Base-by-base conservation (phyloP, 2,329 filamentous ascomycete species). In the Rutstroemia sydowiana region DNA sequence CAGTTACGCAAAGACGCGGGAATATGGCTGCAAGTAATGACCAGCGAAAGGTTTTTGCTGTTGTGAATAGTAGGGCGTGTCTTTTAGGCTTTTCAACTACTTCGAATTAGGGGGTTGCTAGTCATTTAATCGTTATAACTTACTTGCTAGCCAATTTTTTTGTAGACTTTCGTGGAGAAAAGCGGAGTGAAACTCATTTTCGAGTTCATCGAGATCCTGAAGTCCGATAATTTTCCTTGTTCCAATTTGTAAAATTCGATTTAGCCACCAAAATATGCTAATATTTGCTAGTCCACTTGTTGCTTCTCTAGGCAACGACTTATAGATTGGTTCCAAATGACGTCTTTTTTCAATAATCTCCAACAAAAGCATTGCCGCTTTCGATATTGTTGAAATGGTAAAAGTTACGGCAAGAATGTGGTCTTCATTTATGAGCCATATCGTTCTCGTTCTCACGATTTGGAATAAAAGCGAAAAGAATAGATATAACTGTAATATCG, bases 241-340 rank as follows among this genome's bases (percentile, higher is more conserved):
- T 0, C 68, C 67, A 6, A 37, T 26, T 5, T 55, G 21, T 40
- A 70, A 66, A 1, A 70, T 43, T 11, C 48, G 44, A 43, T 68
- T 68, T 1, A 70, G 53, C 67, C 67, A 70, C 55, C 55, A 65
- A 51, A 67, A 66, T n/a, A 68, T 52, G 23, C 63, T 59, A 9
- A 61, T 60, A 30, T 57, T 61, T 41, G 67, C 63, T 10, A 68
- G 58, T 13, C 65, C 60, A 26, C 59, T 61, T 4, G 60, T 63
- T 14, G 64, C 61, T 51, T 69, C 66, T 0, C 48, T 50, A 9
- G 56, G 43, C 2, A 26, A 39, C n/a, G 31, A 13, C 5, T 39
- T 26, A 16, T 55, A 51, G 5, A 40, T 18, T 3, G 26, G 39
- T n/a, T 43, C 39, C 2, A 59, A 34, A 34, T 51, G 48, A 7